Base-by-base conservation (phyloP, 225 moss, liverwort and hornwort genomes). In the Sphagnum contortum region DNA sequence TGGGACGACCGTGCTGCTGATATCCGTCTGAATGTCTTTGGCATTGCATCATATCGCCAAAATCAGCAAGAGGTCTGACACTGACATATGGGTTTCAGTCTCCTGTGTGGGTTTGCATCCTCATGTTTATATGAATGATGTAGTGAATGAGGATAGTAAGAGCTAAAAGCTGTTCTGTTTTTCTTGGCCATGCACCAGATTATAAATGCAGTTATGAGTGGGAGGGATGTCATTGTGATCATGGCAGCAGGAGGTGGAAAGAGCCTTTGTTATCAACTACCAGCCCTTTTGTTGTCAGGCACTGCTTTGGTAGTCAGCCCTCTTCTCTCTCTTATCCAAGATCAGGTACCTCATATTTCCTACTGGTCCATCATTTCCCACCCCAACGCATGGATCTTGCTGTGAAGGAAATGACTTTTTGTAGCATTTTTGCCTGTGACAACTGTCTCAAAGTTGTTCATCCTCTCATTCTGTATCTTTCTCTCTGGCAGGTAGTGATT, bases 211-310 rank as follows among this genome's bases (percentile, higher is more conserved):
- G 83, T 96, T 66, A 86, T 92, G 88, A 90, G 92, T 78, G 92
- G 92, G 77, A 85, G 90, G 61, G 90, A 92, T 80, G 92, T 90
- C 62, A 75, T 92, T 60, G 96, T 96, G 64, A 92, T 96, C 53
- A 96, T 96, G 96, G 96, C 96, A 72, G 92, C 96, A 73, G 96
- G 96, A 80, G 96, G 96, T 71, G 96, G 96, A 14, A 96, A 96
- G 73, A 96, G 96, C 75, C 88, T 96, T 60, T 96, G 96, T 70
- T 96, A 96, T 70, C 96, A 96, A 71, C 67, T 96, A 48, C 96
- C 96, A 63, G 96, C 96, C 62, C 74, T 96, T 29, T 76, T 96
- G 48, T 85, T 79, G 64, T 62, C 81, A 64, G 92, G 96, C 79
- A 88, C 90, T 57, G 90, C 92, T 53, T 92, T 96, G 48, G 88